These are phyloP conservation scores for Aspergillus sp. DNA, from an alignment of 2,329 filamentous ascomycete species.

Conservation along the genomic window DNA sequence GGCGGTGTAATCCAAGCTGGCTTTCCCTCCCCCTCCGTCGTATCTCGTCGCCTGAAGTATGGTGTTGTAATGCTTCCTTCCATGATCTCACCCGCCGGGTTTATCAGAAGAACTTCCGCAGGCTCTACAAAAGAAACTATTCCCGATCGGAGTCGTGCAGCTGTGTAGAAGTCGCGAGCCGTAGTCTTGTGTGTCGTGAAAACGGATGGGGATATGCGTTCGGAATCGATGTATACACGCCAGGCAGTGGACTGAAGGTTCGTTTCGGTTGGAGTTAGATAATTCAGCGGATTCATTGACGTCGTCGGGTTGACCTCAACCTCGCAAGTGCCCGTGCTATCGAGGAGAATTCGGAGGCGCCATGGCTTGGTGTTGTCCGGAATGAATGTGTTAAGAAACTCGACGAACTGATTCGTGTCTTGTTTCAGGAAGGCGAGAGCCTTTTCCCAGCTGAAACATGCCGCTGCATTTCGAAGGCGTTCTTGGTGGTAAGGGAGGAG, in stretches of 20 bases:
- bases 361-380: conserved; percentile 37
- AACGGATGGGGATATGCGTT: conserved; percentile 55
- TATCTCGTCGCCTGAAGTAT: conserved; percentile 68
- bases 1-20: conserved; percentile 76
- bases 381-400: conserved; percentile 34
- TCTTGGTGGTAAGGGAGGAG: conserved; percentile 78
- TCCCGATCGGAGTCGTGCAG: conserved; percentile 63
- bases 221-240: conserved; percentile 56
- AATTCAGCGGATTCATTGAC: conserved; percentile 26
- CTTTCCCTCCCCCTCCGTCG: not conserved
- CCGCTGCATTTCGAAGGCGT: conserved; percentile 66
- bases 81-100: conserved; percentile 68
- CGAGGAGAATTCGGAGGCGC: conserved; percentile 41
- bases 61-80: conserved; percentile 82
- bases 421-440: conserved; percentile 33
- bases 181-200: conserved; percentile 89
- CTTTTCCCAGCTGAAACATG: conserved; percentile 51
- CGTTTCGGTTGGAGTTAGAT: conserved; percentile 29
- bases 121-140: conserved; percentile 50
- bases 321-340: conserved; percentile 31
- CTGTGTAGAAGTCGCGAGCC: conserved; percentile 68
- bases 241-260: conserved; percentile 37
- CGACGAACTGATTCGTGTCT: conserved; percentile 32
- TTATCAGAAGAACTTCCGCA: conserved; percentile 76
- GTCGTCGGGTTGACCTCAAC: conserved; percentile 37